Percentiles rank a stretch among this genome's conserved stretches.
Evolutionary conservation across 345 rosid genomes (phyloP).

Genomic region (Hypericum perforatum): DNA sequence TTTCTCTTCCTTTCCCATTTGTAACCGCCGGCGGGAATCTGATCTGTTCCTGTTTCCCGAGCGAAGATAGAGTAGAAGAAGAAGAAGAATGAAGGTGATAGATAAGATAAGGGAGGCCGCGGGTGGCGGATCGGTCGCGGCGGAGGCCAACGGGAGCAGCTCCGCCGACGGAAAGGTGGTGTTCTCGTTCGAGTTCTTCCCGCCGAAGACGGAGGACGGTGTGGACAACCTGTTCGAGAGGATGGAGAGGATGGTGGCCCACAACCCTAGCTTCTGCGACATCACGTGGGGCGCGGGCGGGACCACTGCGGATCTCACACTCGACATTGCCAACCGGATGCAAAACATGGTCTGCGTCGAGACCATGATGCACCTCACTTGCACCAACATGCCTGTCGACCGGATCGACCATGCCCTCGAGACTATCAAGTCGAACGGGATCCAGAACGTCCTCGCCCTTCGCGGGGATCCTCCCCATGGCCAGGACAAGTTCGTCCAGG

Average conservation of each 20-base stretch:
- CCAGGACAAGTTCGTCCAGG: constrained; percentile 92
- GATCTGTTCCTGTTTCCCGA: no score
- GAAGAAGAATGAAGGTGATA: constrained; percentile 77
- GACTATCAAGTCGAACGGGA: constrained; percentile 76
- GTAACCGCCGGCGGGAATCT: no score
- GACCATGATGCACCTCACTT: constrained; percentile 99
- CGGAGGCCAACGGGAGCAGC: constrained; percentile 4
- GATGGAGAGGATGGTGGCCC: constrained; percentile 89
- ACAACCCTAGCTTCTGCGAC: constrained; percentile 88
- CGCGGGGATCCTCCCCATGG: constrained; percentile 99
- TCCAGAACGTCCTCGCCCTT: constrained; percentile 95
- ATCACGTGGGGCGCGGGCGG: constrained; percentile 99
- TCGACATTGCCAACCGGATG: constrained; percentile 90
- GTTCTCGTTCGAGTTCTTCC: constrained; percentile 97
- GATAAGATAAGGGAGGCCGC: constrained; percentile 50
- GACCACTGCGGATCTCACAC: constrained; percentile 87
- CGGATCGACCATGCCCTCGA: constrained; percentile 85
- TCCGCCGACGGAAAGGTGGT: constrained; percentile 27
- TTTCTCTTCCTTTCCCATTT: no score
- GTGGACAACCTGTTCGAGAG: constrained; percentile 93
- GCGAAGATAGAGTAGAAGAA: no score
- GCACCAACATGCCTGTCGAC: constrained; percentile 95
- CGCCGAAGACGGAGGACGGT: constrained; percentile 95
- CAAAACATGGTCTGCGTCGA: constrained; percentile 95
- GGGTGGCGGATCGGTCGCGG: constrained; percentile 10